Base-by-base conservation (phyloP, 2,329 filamentous ascomycete genomes). In the Aspergillus melleus region DNA sequence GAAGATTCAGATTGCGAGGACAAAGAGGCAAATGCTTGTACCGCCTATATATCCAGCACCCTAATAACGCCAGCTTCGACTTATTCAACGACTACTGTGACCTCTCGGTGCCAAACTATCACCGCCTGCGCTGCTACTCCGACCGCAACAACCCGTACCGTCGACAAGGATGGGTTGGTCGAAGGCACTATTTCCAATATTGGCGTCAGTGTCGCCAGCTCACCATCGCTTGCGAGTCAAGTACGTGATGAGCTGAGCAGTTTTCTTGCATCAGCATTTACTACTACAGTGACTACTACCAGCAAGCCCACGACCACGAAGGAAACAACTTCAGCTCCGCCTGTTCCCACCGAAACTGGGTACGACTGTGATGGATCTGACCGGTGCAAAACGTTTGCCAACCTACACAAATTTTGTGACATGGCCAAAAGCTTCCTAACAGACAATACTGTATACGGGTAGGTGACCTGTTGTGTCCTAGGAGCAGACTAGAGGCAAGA, bases 1-100 rank as follows among this genome's bases (percentile, higher is more conserved):
- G 59, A 63, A 46, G 64, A 66, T 42, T 29, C 20, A 2, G 62
- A 65, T 52, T 66, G 62, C 39, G 60, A 66, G 39, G 9, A 26
- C 4, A 24, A 52, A n/a, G 60, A 64, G 56, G 64, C 61, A 29
- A 58, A 64, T 36, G 6, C 50, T 22, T 66, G 60, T 29, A 66
- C 61, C 2, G 61, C 61, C 14, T 59, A 19, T 5, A 56, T 66
- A 24, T 60, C 50, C n/a, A 59, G 53, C 26, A 46, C 46, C 4
- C 53, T 62, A 1, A 54, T 52, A 6, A 61, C 55, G 4, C 49
- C 58, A 3, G 56, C 32, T 3, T 63, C 61, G 5, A 66, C 61
- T 5, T 61, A 61, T 20, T 58, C 64, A 3, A 66, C 57, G 1
- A 53, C 51, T 2, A 62, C 60, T 9, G n/a, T 57, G 4, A 58